Evolutionary conservation across 805 yeast genomes (phyloP).

Genomic region (Starmerella gropengiesseri): DNA sequence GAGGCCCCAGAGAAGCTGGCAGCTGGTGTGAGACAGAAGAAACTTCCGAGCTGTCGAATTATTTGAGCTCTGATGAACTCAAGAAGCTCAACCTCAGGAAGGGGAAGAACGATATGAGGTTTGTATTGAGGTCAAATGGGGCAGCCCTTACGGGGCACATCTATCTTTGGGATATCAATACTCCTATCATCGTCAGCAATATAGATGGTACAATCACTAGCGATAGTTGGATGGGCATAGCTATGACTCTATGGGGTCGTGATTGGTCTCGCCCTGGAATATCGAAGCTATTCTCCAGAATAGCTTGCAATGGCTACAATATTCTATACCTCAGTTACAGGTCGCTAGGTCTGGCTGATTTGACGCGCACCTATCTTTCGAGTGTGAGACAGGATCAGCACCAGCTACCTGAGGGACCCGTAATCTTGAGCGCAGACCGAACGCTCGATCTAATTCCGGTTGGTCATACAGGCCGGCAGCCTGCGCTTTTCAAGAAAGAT

Average conservation of each 20-base stretch:
- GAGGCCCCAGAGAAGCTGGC: too few relatives aligned
- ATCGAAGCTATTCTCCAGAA: constrained; percentile 81
- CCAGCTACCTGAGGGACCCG: constrained; percentile 80
- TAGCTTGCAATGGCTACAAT: constrained; percentile 77
- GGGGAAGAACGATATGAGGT: constrained; percentile 70
- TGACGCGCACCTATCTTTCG: constrained; percentile 70
- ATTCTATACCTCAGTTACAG: constrained; percentile 89
- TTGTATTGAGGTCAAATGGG: constrained; percentile 72
- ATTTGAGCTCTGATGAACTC: constrained; percentile 85
- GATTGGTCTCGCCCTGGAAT: constrained; percentile 99
- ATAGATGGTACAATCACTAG: constrained; percentile 98
- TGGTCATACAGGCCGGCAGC: constrained; percentile 86
- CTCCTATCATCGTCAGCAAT: constrained; percentile 91
- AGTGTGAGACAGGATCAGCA: constrained; percentile 69
- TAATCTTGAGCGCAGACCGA: constrained; percentile 86
- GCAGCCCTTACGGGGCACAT: constrained; percentile 64
- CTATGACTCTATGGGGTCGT: constrained; percentile 80
- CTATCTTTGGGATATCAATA: constrained; percentile 70
- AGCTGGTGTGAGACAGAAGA: neutral
- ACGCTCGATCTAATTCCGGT: constrained; percentile 90
- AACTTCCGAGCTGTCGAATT: constrained; percentile 67
- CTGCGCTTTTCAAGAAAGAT: constrained; percentile 98
- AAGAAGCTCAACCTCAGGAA: constrained; percentile 56
- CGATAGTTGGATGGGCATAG: constrained; percentile 95
- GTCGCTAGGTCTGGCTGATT: constrained; percentile 89